phyloP scores from a whole-genome alignment of 371 early-diverging fungal genomes.

The Rhizomucor pusillus region DNA sequence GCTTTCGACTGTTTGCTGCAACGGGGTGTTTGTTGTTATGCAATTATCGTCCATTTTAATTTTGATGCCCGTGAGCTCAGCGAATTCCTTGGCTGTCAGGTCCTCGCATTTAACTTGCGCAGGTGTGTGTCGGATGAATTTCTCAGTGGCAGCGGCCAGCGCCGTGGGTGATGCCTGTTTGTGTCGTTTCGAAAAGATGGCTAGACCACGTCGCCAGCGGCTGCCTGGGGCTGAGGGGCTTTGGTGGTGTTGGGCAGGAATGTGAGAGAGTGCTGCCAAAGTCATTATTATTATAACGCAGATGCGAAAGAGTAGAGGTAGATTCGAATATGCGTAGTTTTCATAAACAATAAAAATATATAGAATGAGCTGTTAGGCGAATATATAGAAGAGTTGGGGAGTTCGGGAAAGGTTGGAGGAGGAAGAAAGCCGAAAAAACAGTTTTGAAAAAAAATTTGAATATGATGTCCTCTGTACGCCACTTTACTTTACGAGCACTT shows the following conservation, averaged over 20 bases:
- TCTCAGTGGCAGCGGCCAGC: constrained; percentile 24
- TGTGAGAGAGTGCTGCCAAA: constrained; percentile 16
- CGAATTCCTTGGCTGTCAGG: constrained; percentile 29
- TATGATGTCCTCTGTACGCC: no score
- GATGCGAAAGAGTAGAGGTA: constrained; percentile 2
- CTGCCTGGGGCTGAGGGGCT: constrained; percentile 4
- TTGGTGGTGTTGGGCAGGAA: constrained; percentile 15
- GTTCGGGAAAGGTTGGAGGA: no score
- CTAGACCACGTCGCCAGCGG: constrained; percentile 18
- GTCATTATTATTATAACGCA: constrained; percentile 9
- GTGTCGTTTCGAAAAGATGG: constrained; percentile 2
- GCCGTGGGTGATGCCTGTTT: constrained; percentile 9
- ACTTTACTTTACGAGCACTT: no score
- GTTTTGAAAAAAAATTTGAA: no score
- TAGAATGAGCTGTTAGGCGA: no score
- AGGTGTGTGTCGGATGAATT: constrained; percentile 14
- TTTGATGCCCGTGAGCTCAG: constrained; percentile 26
- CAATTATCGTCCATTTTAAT: constrained; percentile 13
- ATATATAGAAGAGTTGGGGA: constrained; percentile 5
- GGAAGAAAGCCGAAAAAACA: no score
- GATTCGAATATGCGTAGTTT: no score
- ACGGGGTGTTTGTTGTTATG: constrained; percentile 1
- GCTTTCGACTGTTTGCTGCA: not conserved
- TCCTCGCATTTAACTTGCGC: constrained; percentile 23
- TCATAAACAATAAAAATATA: no score